A percentile compares a stretch with the other conserved stretches of the same genome.
phyloP scores from a whole-genome alignment of 306 rosid species.

The Vigna radiata region DNA sequence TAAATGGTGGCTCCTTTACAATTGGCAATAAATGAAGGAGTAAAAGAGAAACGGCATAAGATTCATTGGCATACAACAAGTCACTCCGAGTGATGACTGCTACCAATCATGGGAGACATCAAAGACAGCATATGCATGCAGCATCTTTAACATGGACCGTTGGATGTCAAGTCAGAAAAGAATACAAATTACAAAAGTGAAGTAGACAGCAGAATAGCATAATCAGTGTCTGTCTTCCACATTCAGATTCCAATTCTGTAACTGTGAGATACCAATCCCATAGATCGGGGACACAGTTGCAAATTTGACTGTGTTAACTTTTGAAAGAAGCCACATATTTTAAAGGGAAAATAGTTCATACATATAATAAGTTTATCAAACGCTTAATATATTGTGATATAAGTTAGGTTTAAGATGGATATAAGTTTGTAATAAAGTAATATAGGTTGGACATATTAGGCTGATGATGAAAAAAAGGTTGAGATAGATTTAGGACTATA shows the following conservation, averaged over 20 bases:
- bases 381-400: too few relatives aligned
- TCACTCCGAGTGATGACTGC: neutral
- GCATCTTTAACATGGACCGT: constrained; percentile 39
- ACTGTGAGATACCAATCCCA: neutral
- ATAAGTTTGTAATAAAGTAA: too few relatives aligned
- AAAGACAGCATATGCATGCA: constrained; percentile 13
- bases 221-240: constrained; percentile 3
- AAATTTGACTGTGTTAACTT: neutral
- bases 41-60: constrained; percentile 13
- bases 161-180: constrained; percentile 5
- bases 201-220: constrained; percentile 22
- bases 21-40: constrained; percentile 8
- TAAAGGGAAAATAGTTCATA: too few relatives aligned
- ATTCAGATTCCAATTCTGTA: constrained; percentile 9
- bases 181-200: neutral
- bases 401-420: too few relatives aligned
- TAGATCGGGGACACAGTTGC: neutral
- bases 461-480: too few relatives aligned
- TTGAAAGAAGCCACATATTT: too few relatives aligned
- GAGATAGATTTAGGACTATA: too few relatives aligned
- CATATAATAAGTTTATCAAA: too few relatives aligned
- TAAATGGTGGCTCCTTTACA: neutral
- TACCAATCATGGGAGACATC: constrained; percentile 34
- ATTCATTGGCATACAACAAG: neutral
- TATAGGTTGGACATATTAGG: too few relatives aligned